These are phyloP conservation scores for Podospora pseudopauciseta DNA, from an alignment of 495 filamentous ascomycete species.

Conservation along the genomic window DNA sequence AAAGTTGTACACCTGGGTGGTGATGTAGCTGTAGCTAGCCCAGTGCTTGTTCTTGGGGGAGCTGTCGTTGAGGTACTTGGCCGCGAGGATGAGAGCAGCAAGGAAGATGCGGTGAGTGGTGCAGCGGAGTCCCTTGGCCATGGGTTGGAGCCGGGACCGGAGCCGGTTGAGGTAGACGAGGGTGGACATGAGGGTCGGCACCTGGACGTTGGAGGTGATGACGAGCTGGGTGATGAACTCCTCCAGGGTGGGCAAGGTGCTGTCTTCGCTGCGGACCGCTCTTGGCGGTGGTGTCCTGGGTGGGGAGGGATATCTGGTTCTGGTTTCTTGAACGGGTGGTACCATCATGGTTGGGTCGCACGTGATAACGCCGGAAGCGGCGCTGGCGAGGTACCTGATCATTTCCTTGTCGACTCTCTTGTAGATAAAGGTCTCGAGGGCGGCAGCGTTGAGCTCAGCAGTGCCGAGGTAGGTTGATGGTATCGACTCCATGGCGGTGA, in stretches of 20 bases:
- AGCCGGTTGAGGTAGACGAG: slow-evolving; percentile 88
- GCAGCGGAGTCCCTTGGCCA: slow-evolving; percentile 95
- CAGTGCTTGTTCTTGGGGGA: slow-evolving; percentile 99
- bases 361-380: slow-evolving; percentile 82
- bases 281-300: slow-evolving; percentile 62
- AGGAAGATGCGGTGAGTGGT: slow-evolving; percentile 98
- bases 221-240: slow-evolving; percentile 89
- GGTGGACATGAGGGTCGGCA: slow-evolving; percentile 93
- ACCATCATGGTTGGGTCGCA: slow-evolving; percentile 65
- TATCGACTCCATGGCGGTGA: slow-evolving; percentile 36
- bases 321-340: slow-evolving; percentile 17
- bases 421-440: slow-evolving; percentile 86
- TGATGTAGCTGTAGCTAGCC: slow-evolving; percentile 82
- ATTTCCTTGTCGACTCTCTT: slow-evolving; percentile 76
- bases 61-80: slow-evolving; percentile 97
- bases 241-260: slow-evolving; percentile 70
- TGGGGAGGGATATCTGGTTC: slow-evolving; percentile 55
- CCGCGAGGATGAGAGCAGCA: slow-evolving; percentile 82
- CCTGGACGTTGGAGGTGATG: slow-evolving; percentile 89
- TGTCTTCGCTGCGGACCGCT: slow-evolving; percentile 41
- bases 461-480: slow-evolving; percentile 32
- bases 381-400: slow-evolving; percentile 78
- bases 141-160: slow-evolving; percentile 76
- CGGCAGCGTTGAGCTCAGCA: slow-evolving; percentile 64
- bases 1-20: slow-evolving; percentile 65